Evolutionary conservation across 2,329 filamentous ascomycete species (phyloP).

Genomic region (Apiospora malaysiana): DNA sequence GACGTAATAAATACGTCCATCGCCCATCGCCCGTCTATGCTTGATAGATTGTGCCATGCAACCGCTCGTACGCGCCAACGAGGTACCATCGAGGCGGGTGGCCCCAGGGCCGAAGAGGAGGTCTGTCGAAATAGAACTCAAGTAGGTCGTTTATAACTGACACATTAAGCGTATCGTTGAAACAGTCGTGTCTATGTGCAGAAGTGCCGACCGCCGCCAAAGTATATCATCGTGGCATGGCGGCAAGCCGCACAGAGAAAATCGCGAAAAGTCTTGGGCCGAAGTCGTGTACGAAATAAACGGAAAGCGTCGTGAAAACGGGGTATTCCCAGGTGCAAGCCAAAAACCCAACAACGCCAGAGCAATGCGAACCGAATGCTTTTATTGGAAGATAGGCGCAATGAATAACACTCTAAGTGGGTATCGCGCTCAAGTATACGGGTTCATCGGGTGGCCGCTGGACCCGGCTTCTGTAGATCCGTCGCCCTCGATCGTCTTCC

Average conservation of each 20-base stretch:
- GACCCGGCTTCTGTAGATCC: constrained; percentile 70
- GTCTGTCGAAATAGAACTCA: constrained; percentile 22
- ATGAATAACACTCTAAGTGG: neutral
- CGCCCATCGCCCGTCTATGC: neutral
- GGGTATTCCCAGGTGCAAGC: neutral
- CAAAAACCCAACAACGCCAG: constrained; percentile 43
- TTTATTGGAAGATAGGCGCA: neutral
- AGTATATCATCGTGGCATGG: neutral
- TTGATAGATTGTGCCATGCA: neutral
- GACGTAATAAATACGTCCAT: too few species aligned
- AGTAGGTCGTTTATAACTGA: constrained; percentile 38
- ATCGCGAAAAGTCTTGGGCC: constrained; percentile 5
- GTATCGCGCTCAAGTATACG: constrained; percentile 33
- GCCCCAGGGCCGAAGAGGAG: neutral
- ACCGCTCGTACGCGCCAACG: neutral
- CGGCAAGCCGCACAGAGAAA: constrained; percentile 23
- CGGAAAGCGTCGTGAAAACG: neutral
- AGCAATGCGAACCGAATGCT: constrained; percentile 41
- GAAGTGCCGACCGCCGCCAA: constrained; percentile 25
- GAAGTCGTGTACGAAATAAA: neutral
- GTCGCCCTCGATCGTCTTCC: constrained; percentile 94
- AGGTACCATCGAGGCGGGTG: neutral
- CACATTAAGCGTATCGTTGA: constrained; percentile 44
- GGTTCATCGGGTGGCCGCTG: constrained; percentile 36
- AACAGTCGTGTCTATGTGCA: constrained; percentile 40